A percentile compares a stretch with the other conserved stretches of the same genome.
Conservation (phyloP, 805 yeast genomes). For the Yarrowia sp. region DNA sequence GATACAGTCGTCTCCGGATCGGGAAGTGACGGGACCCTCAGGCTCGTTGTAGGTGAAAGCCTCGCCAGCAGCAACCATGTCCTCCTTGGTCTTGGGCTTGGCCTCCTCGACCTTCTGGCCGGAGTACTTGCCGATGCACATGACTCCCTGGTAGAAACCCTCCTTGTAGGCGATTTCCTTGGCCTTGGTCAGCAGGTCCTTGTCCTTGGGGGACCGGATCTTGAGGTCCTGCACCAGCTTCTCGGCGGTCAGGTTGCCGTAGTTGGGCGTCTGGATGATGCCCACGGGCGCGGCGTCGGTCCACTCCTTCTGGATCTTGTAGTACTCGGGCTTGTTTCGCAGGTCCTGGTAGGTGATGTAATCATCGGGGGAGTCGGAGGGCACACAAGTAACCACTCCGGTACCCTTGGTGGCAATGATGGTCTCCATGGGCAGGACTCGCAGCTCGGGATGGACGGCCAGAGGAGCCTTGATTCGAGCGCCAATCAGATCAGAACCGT, state of each 20-base stretch:
- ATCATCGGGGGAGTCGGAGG: slow-evolving; percentile 99
- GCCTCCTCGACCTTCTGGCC: slow-evolving; percentile 93
- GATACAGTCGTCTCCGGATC: slow-evolving; percentile 96
- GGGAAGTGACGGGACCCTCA: slow-evolving; percentile 84
- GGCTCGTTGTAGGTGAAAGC: slow-evolving; percentile 96
- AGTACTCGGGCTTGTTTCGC: slow-evolving; percentile 87
- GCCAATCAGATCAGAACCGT: slow-evolving; percentile 82
- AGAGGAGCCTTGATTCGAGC: slow-evolving; percentile 86
- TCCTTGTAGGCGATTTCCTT: slow-evolving; percentile 96
- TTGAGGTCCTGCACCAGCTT: slow-evolving; percentile 81
- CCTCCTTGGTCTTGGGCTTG: slow-evolving; percentile 83
- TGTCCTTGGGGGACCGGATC: slow-evolving; percentile 93
- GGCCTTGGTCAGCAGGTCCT: slow-evolving; percentile 84
- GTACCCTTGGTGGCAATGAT: slow-evolving; percentile 92
- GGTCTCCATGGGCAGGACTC: slow-evolving; percentile 97
- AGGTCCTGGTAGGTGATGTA: slow-evolving; percentile 85
- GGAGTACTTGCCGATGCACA: slow-evolving; percentile 79
- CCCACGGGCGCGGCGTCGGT: slow-evolving; percentile 75
- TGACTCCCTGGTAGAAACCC: slow-evolving; percentile 88
- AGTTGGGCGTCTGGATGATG: slow-evolving; percentile 78
- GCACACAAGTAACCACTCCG: slow-evolving; percentile 98
- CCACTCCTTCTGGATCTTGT: slow-evolving; percentile 86
- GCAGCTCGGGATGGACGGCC: slow-evolving; percentile 69
- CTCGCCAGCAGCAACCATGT: slow-evolving; percentile 73
- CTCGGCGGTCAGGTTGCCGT: slow-evolving; percentile 90